Evolutionary conservation across 2,329 filamentous ascomycete genomes (phyloP), one percentile per base, ranked within the genome.

Genomic region (Claviceps africana): DNA sequence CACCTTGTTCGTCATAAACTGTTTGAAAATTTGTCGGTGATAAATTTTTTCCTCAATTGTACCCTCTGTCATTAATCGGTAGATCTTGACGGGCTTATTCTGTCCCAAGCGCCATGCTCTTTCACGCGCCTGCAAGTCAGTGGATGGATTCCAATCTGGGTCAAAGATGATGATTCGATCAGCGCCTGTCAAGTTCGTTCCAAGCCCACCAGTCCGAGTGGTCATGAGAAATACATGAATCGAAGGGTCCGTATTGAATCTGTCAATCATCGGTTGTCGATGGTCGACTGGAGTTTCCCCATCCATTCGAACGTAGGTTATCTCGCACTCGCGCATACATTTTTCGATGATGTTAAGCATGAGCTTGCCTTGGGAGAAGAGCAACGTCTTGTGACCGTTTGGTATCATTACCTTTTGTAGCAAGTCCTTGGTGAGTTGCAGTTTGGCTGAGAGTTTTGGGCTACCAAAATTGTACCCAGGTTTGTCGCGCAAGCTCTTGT

Each of bases 21-120:
- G 91, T 67, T 98, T 98, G 75, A 95, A 98, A 49, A 98, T 93
- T 63, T 98, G 93, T 17, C 94, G 85, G 66, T 98, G 91, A 57
- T 97, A 98, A 31, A 98, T 98, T 71, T 98, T 98, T 67, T 98
- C 93, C 64, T 98, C 93, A 25, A 98, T 98, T 0, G 94, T 98
- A 1, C 93, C 93, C 5, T 91, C 88, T 4, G 88, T 95, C 86
- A 98, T 95, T n/a, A 98, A 76, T 37, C 94, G 85, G 65, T 96
- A 98, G 22, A 98, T 95, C 4, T 88, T 90, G 30, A 98, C 93
- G 47, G 95, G 88, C 51, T 86, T 84, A 67, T 94, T 96, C 70
- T 98, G 93, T 0, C 93, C 93, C 2, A 98, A 72, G 53, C 93
- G 82, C 93, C 93, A 98, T 6, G 94, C 93, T 61, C 93, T 81